phyloP scores from a whole-genome alignment of 2,329 filamentous ascomycete species.

The Microcera coccophila region DNA sequence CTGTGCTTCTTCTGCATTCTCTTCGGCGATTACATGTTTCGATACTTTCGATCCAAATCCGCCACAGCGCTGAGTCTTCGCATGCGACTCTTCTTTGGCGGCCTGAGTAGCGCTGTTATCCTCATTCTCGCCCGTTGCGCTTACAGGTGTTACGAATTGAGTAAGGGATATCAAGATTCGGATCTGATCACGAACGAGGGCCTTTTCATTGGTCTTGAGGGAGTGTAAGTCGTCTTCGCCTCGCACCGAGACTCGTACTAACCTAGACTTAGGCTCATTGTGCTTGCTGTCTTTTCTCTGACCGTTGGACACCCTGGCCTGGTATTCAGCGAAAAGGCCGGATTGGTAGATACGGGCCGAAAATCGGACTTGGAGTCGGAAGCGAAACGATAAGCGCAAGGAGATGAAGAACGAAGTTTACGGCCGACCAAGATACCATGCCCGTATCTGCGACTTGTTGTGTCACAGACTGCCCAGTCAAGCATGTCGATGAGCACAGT shows the following conservation, averaged over 20 bases:
- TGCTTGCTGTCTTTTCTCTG: conserved; percentile 34
- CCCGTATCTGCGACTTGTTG: too few relatives aligned
- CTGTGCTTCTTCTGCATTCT: conserved; percentile 49
- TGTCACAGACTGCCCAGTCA: too few relatives aligned
- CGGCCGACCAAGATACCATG: too few relatives aligned
- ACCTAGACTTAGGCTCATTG: conserved; percentile 27
- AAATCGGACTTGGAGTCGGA: too few relatives aligned
- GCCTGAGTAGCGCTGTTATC: conserved; percentile 51
- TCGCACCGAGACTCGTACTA: background rate
- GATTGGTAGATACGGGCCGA: background rate
- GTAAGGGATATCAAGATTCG: conserved; percentile 54
- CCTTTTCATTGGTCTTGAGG: conserved; percentile 53
- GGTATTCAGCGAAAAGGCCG: conserved; percentile 15
- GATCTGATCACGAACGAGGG: conserved; percentile 49
- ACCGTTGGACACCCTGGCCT: conserved; percentile 39
- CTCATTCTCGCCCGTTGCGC: conserved; percentile 58
- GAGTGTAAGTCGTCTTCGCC: conserved; percentile 33
- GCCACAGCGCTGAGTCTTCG: conserved; percentile 16
- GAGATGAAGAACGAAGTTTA: too few relatives aligned
- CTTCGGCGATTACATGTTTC: conserved; percentile 46
- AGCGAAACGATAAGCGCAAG: too few relatives aligned
- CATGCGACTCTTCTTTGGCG: conserved; percentile 46
- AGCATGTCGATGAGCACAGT: too few relatives aligned
- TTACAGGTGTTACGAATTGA: conserved; percentile 63
- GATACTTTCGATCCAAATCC: conserved; percentile 30